Evolutionary conservation across 768 basidiomycete genomes (phyloP).

Genomic region (Termitomyces sp.): DNA sequence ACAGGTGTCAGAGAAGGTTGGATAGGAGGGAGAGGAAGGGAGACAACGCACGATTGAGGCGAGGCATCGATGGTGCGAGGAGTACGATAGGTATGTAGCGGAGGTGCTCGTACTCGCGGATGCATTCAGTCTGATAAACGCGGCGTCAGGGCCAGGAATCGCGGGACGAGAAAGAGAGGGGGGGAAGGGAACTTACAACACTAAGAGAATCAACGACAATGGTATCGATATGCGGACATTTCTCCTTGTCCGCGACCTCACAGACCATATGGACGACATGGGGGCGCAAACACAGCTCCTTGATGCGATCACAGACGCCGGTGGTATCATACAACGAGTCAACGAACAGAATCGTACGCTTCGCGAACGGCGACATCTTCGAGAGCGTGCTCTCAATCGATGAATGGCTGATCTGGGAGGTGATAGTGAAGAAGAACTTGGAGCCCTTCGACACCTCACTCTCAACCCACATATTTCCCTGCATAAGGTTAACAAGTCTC

Average conservation of each 20-base stretch:
- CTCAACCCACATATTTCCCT: slow-evolving; percentile 99
- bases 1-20: neutral
- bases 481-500: slow-evolving; percentile 94
- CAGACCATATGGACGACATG: slow-evolving; percentile 73
- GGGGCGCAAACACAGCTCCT: slow-evolving; percentile 75
- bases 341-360: slow-evolving; percentile 87
- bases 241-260: slow-evolving; percentile 81
- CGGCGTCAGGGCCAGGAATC: slow-evolving; percentile 1
- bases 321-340: slow-evolving; percentile 79
- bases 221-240: slow-evolving; percentile 87
- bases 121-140: slow-evolving; percentile 68
- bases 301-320: slow-evolving; percentile 72
- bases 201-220: slow-evolving; percentile 90
- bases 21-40: slow-evolving; percentile 4
- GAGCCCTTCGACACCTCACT: slow-evolving; percentile 90
- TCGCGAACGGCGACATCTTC: slow-evolving; percentile 85
- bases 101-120: slow-evolving; percentile 91
- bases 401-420: slow-evolving; percentile 75
- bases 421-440: slow-evolving; percentile 96
- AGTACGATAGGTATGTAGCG: slow-evolving; percentile 97
- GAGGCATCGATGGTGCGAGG: slow-evolving; percentile 73
- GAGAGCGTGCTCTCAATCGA: slow-evolving; percentile 67
- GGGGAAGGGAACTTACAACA: slow-evolving; percentile 52
- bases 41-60: slow-evolving; percentile 61
- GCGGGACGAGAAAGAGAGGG: neutral